Conservation (phyloP, 106 monocot species). For the Dendrobium chrysotoxum region DNA sequence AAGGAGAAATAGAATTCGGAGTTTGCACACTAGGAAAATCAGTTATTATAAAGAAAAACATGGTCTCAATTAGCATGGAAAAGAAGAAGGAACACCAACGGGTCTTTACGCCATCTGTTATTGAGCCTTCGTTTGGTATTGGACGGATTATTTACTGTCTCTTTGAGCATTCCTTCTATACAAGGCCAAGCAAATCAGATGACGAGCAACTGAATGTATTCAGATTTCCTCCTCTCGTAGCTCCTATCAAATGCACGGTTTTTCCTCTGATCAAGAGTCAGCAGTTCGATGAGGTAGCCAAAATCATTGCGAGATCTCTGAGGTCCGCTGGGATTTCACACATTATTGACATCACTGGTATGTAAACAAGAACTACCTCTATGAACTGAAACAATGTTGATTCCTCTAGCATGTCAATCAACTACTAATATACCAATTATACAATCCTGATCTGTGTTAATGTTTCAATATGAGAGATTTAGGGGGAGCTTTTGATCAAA, state of each 20-base stretch:
- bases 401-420: background rate
- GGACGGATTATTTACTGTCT: constrained; percentile 94
- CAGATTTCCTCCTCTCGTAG: constrained; percentile 74
- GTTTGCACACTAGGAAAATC: constrained; percentile 80
- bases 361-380: background rate
- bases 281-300: constrained; percentile 77
- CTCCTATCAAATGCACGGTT: constrained; percentile 94
- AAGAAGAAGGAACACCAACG: constrained; percentile 95
- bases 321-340: constrained; percentile 78
- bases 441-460: background rate
- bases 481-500: background rate
- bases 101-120: constrained; percentile 92
- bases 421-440: background rate
- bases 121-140: constrained; percentile 98
- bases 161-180: constrained; percentile 89
- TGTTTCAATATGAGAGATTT: background rate
- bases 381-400: background rate
- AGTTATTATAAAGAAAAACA: constrained; percentile 69
- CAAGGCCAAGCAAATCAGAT: constrained; percentile 59
- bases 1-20: constrained; percentile 70
- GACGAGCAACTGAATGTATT: constrained; percentile 93
- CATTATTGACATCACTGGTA: constrained; percentile 95
- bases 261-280: constrained; percentile 83
- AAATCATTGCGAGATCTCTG: constrained; percentile 54
- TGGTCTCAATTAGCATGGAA: constrained; percentile 80